These are phyloP conservation scores for Xylariaceae sp. DNA, from an alignment of 2,329 filamentous ascomycete species.

Conservation along the genomic window DNA sequence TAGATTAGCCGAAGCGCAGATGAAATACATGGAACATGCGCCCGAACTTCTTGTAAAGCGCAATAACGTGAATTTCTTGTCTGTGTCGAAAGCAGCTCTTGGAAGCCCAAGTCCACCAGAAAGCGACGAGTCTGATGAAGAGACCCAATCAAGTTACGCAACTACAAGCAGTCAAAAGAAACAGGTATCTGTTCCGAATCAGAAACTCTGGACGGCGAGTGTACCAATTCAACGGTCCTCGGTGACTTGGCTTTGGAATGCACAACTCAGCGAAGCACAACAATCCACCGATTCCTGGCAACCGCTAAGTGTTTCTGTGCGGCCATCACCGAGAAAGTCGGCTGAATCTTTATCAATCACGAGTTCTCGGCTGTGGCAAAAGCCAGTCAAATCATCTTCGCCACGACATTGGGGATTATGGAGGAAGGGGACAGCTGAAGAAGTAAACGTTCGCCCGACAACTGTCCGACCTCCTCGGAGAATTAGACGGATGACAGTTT, in stretches of 20 bases:
- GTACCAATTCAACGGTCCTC: slow-evolving; percentile 3
- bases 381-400: slow-evolving; percentile 10
- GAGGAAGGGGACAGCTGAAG: slow-evolving; percentile 17
- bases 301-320: slow-evolving; percentile 32
- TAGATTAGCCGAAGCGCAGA: slow-evolving; percentile 42
- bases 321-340: slow-evolving; percentile 34
- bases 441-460: slow-evolving; percentile 35
- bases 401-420: slow-evolving; percentile 20
- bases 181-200: slow-evolving; percentile 5
- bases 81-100: slow-evolving; percentile 37
- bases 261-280: slow-evolving; percentile 3
- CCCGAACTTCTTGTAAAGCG: slow-evolving; percentile 34
- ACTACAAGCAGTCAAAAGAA: slow-evolving; percentile 7
- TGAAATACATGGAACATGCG: slow-evolving; percentile 41
- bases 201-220: slow-evolving; percentile 22
- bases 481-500: slow-evolving; percentile 52
- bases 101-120: slow-evolving; percentile 54
- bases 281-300: slow-evolving; percentile 6
- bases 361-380: slow-evolving; percentile 39
- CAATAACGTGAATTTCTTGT: slow-evolving; percentile 37
- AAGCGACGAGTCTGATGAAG: slow-evolving; percentile 43
- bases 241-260: slow-evolving; percentile 23
- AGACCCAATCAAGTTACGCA: slow-evolving; percentile 11
- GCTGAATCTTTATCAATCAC: slow-evolving; percentile 32
- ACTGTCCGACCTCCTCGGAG: slow-evolving; percentile 52